Evolutionary conservation across 176 grass and related monocot genomes (phyloP).

Genomic region (Oropetium thomaeum): DNA sequence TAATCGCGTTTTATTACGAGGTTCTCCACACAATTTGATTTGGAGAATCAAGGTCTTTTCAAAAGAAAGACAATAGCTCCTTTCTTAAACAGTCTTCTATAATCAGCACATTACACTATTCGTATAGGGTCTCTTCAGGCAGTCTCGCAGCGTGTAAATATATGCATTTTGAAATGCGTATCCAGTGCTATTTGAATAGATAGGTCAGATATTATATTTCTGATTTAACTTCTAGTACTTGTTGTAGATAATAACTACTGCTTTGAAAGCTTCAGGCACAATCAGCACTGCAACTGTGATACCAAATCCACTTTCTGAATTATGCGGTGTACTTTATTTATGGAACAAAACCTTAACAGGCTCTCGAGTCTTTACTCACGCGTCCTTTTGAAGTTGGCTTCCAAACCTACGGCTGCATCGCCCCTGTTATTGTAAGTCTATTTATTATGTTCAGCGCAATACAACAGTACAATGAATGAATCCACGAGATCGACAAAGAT

Average conservation of each 20-base stretch:
- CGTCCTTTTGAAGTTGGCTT: too few species aligned
- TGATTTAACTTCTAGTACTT: background rate
- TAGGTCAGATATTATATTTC: background rate
- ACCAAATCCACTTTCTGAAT: constrained; percentile 25
- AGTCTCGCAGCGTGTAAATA: background rate
- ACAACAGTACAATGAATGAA: background rate
- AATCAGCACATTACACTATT: background rate
- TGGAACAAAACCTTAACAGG: background rate
- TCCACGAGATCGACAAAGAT: background rate
- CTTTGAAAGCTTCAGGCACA: constrained; percentile 6
- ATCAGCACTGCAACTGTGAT: constrained; percentile 12
- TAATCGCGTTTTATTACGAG: too few species aligned
- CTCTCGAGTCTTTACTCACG: too few species aligned
- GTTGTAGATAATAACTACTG: background rate
- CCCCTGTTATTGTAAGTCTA: too few species aligned
- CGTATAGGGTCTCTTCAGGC: too few species aligned
- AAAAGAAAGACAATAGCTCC: too few species aligned
- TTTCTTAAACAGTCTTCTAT: background rate
- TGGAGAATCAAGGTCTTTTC: background rate
- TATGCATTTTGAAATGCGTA: background rate
- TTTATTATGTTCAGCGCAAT: constrained; percentile 9
- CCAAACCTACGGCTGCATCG: too few species aligned
- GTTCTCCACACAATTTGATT: background rate
- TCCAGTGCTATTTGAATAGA: background rate
- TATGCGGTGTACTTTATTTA: constrained; percentile 9